Evolutionary conservation across 495 filamentous ascomycete species (phyloP), one percentile per base, ranked within the genome.

Genomic region (Amorphotheca resinae): DNA sequence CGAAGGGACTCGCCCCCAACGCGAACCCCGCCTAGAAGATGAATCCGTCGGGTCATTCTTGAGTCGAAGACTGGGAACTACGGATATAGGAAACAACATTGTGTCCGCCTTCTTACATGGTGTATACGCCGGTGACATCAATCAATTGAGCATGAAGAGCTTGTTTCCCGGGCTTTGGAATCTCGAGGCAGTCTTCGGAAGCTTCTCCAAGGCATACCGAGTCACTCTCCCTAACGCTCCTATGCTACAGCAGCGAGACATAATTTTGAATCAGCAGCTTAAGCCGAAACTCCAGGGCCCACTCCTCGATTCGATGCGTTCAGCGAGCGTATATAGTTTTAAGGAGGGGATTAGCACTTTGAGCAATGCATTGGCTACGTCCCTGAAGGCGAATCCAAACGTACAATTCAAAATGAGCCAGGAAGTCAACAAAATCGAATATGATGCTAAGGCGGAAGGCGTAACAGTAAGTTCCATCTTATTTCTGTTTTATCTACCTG

Each of bases 91-190:
- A 22, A 66, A 95, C 30, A 93, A 93, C 49, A 18, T 95, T 1
- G 56, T 79, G 2, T 93, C 85, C 2, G 82, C 78, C 21, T 59
- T 86, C n/a, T 58, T 82, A 18, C 91, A 95, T 63, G 93, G 93
- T 9, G 84, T 96, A 14, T 93, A 88, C 53, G 93, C 87, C n/a
- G 93, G 93, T 33, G 82, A 95, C 64, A 76, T 93, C 30, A 74
- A 81, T 54, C 69, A 80, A 55, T 66, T 95, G 41, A 95, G 86
- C 55, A 73, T 70, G 31, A 73, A 72, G 48, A 74, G 74, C 2
- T 49, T 87, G 4, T 51, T 85, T 26, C 70, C 79, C 1, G 16
- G 31, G 4, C 17, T 66, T 1, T 79, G 77, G 65, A 44, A 65
- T 11, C 40, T 64, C 5, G 84, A 87, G 49, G 49, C 40, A 9